A percentile compares a stretch with the other conserved stretches of the same genome.
These are phyloP conservation scores for Monilinia fructicola DNA, from an alignment of 2,329 filamentous ascomycete genomes.

Conservation along the genomic window DNA sequence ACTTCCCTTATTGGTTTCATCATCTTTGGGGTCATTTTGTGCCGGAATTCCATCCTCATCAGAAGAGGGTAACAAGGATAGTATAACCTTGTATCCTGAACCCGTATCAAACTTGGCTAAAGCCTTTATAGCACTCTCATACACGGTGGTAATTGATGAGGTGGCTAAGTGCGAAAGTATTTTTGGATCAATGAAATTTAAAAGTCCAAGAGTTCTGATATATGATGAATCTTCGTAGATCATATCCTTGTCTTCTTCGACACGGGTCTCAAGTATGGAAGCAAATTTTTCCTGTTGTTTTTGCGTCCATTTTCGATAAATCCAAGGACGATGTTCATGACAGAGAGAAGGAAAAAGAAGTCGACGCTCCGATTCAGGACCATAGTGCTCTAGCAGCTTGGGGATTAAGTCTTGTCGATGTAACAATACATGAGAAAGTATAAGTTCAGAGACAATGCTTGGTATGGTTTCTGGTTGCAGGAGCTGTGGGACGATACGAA, in stretches of 20 bases:
- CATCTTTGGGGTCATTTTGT: neutral
- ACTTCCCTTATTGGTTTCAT: neutral
- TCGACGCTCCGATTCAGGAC: neutral
- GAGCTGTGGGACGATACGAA: neutral
- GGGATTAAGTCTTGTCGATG: neutral
- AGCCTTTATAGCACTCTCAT: neutral
- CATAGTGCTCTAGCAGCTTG: neutral
- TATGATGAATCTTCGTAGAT: neutral
- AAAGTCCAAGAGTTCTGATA: neutral
- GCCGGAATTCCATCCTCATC: neutral
- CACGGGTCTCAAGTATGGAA: neutral
- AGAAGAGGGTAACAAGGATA: neutral
- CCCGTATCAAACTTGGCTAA: neutral
- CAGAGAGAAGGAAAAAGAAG: neutral
- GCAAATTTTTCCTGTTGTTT: neutral
- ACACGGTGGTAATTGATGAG: neutral
- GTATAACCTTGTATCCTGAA: neutral
- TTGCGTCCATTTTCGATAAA: neutral
- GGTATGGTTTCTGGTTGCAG: neutral
- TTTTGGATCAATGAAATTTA: neutral
- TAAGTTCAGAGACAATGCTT: neutral
- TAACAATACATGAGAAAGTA: neutral
- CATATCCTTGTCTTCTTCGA: neutral
- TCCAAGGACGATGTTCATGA: neutral
- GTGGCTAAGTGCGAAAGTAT: neutral